Evolutionary conservation across 2,329 filamentous ascomycete genomes (phyloP).

Genomic region (Stemphylium vesicarium): DNA sequence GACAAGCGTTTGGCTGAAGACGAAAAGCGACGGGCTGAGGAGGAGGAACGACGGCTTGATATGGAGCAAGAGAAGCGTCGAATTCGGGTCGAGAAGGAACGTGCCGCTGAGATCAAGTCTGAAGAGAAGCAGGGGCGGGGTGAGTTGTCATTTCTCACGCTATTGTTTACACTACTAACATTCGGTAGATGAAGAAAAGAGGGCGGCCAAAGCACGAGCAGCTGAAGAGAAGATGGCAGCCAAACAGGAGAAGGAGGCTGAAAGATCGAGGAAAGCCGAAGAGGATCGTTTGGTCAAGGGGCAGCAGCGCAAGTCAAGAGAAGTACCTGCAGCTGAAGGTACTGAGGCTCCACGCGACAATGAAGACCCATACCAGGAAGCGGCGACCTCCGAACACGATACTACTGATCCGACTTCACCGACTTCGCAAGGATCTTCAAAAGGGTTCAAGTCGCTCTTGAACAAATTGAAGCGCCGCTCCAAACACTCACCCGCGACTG

Average conservation of each 20-base stretch:
- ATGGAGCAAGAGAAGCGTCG: constrained; percentile 69
- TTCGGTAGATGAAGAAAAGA: constrained; percentile 62
- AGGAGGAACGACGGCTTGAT: constrained; percentile 68
- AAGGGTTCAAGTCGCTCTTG: constrained; percentile 47
- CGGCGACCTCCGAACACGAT: constrained; percentile 17
- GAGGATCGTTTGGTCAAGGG: constrained; percentile 59
- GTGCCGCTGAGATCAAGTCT: constrained; percentile 53
- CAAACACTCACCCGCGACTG: constrained; percentile 33
- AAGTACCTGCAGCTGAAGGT: constrained; percentile 30
- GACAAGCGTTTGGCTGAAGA: constrained; percentile 73
- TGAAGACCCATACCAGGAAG: constrained; percentile 30
- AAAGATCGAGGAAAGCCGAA: constrained; percentile 59
- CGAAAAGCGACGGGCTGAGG: constrained; percentile 70
- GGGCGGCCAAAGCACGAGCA: constrained; percentile 54
- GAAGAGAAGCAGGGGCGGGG: constrained; percentile 61
- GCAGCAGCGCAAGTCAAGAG: constrained; percentile 60
- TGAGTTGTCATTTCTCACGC: constrained; percentile 47
- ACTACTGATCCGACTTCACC: constrained; percentile 26
- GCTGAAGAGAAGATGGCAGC: constrained; percentile 56
- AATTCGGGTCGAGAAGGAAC: constrained; percentile 62
- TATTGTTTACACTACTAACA: constrained; percentile 19
- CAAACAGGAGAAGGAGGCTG: constrained; percentile 49
- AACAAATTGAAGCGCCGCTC: constrained; percentile 50
- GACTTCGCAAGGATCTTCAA: constrained; percentile 39
- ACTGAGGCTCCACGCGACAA: constrained; percentile 15